Evolutionary conservation across 1,139 yeast species (phyloP).

Genomic region (Lodderomyces parapsilosis): DNA sequence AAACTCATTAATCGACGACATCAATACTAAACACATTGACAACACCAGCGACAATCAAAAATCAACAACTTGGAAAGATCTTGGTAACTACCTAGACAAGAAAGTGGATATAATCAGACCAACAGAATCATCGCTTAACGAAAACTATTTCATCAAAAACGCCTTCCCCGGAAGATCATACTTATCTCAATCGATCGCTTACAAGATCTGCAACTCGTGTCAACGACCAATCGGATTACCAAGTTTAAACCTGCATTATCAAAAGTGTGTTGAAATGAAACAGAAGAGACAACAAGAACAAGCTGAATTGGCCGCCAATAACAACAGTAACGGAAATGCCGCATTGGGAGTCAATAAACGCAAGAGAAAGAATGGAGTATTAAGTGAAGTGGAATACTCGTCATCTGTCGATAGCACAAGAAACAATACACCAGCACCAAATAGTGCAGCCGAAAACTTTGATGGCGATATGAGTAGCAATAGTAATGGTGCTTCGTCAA

Average conservation of each 20-base stretch:
- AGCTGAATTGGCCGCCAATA: slow-evolving; percentile 16
- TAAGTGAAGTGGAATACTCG: slow-evolving; percentile 31
- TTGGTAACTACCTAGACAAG: slow-evolving; percentile 57
- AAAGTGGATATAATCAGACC: slow-evolving; percentile 33
- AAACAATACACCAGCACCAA: slow-evolving; percentile 39
- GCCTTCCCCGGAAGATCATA: slow-evolving; percentile 25
- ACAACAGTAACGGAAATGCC: slow-evolving; percentile 11
- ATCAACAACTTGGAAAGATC: slow-evolving; percentile 55
- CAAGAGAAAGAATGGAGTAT: slow-evolving; percentile 31
- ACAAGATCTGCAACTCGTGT: slow-evolving; percentile 66
- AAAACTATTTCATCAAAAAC: slow-evolving; percentile 1
- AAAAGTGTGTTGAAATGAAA: slow-evolving; percentile 49
- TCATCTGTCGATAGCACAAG: slow-evolving; percentile 45
- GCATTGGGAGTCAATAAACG: slow-evolving; percentile 20
- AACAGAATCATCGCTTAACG: slow-evolving; percentile 20
- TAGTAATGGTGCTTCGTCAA: slow-evolving; percentile 12
- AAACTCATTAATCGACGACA: slow-evolving; percentile 18
- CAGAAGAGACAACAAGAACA: slow-evolving; percentile 33
- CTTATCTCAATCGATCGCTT: slow-evolving; percentile 46
- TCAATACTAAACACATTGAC: slow-evolving; percentile 5
- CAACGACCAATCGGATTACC: slow-evolving; percentile 59
- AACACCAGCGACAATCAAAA: slow-evolving; percentile 11
- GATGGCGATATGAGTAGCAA: slow-evolving; percentile 2
- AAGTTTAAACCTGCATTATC: slow-evolving; percentile 45
- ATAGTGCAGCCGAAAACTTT: slow-evolving; percentile 2